A percentile compares a stretch with the other conserved stretches of the same genome.
Conservation (phyloP, 495 filamentous ascomycete species). For the Penicillium paradoxum region DNA sequence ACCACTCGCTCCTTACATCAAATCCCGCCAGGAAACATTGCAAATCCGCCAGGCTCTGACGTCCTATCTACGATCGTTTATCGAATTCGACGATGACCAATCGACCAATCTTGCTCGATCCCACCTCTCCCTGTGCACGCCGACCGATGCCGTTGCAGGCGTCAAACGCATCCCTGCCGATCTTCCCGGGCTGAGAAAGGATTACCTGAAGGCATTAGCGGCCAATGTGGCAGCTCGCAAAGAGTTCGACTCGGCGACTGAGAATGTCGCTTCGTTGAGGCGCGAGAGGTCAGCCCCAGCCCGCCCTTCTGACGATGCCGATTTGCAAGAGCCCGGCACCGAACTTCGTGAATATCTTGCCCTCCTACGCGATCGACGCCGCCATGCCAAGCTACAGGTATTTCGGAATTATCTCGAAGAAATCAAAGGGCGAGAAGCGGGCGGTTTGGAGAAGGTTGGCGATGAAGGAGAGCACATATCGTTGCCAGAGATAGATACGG, state of each 20-base stretch:
- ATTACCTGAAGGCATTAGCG: conserved; percentile 56
- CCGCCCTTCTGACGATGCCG: conserved; percentile 15
- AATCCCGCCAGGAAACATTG: conserved; percentile 39
- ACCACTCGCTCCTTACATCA: conserved; percentile 44
- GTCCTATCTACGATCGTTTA: conserved; percentile 37
- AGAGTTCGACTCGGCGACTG: conserved; percentile 37
- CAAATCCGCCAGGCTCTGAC: conserved; percentile 44
- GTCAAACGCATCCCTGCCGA: conserved; percentile 39
- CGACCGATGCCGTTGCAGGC: conserved; percentile 28
- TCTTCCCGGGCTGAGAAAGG: conserved; percentile 36
- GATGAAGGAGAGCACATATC: conserved; percentile 36
- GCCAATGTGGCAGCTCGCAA: conserved; percentile 52
- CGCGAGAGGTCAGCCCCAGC: conserved; percentile 12
- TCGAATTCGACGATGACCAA: conserved; percentile 31
- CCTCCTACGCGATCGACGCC: conserved; percentile 51
- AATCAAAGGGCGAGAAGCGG: conserved; percentile 35
- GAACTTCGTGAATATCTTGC: conserved; percentile 48
- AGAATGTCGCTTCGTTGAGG: conserved; percentile 21
- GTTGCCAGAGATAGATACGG: conserved; percentile 34
- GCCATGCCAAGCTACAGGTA: conserved; percentile 49
- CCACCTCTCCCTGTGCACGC: conserved; percentile 35
- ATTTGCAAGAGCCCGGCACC: conserved; percentile 26
- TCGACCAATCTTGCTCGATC: conserved; percentile 23
- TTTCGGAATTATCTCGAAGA: conserved; percentile 47
- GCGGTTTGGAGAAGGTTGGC: conserved; percentile 45